Conservation (phyloP, 495 filamentous ascomycete genomes). For the Penicillium cosmopolitanum region DNA sequence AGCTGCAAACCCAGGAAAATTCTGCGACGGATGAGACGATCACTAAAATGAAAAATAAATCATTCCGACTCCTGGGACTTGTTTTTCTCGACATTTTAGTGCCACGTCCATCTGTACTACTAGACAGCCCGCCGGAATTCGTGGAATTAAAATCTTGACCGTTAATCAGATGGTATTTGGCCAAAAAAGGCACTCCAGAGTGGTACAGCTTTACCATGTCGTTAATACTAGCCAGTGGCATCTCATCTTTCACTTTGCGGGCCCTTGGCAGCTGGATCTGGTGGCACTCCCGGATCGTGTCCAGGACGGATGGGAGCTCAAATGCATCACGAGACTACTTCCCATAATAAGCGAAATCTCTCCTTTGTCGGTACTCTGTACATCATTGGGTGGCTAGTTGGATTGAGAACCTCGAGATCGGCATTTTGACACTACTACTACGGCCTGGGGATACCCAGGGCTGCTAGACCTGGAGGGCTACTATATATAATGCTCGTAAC, state of each 20-base stretch:
- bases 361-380: too few relatives aligned
- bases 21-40: neutral
- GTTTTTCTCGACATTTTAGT: neutral
- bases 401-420: too few relatives aligned
- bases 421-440: too few relatives aligned
- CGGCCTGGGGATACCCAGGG: too few relatives aligned
- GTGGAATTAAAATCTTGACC: neutral
- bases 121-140: neutral
- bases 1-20: too few relatives aligned
- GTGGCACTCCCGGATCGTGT: neutral
- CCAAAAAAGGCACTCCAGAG: neutral
- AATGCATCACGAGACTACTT: neutral
- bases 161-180: neutral
- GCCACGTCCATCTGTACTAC: neutral
- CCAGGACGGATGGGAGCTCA: neutral
- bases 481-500: too few relatives aligned
- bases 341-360: neutral
- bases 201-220: neutral
- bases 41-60: neutral
- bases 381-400: too few relatives aligned
- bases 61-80: neutral
- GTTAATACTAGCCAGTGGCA: neutral
- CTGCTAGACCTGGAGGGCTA: too few relatives aligned
- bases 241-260: neutral
- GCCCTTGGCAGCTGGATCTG: constrained; percentile 1